A percentile compares a stretch with the other conserved stretches of the same genome.
These are phyloP conservation scores for Citrus trifoliata DNA, from an alignment of 345 rosid species.

Conservation along the genomic window DNA sequence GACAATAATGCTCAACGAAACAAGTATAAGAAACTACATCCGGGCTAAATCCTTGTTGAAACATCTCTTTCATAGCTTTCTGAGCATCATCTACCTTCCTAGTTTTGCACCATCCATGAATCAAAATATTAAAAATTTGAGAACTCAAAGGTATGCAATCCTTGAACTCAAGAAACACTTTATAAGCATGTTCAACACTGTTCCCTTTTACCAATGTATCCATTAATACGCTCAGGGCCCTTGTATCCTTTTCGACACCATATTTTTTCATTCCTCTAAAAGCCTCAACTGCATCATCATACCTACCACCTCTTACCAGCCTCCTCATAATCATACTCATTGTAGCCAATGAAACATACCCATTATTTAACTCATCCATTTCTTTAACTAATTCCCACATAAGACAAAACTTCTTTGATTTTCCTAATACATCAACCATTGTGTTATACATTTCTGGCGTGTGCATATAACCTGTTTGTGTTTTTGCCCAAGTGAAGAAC, in stretches of 20 bases:
- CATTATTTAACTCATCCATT: constrained; percentile 41
- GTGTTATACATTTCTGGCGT: constrained; percentile 38
- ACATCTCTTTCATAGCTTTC: constrained; percentile 57
- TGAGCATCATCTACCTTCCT: constrained; percentile 56
- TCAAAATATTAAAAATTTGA: constrained; percentile 55
- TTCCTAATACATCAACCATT: constrained; percentile 79
- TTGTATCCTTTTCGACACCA: constrained; percentile 45
- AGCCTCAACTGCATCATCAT: constrained; percentile 52
- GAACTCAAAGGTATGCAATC: constrained; percentile 31
- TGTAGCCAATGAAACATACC: constrained; percentile 52
- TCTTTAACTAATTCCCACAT: constrained; percentile 67
- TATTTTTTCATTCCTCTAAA: constrained; percentile 53
- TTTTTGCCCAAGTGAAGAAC: constrained; percentile 77
- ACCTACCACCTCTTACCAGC: constrained; percentile 55
- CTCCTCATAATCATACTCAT: constrained; percentile 69
- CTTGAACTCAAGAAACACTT: constrained; percentile 45
- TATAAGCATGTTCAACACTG: constrained; percentile 62
- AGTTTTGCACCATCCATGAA: constrained; percentile 80
- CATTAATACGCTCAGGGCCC: constrained; percentile 56
- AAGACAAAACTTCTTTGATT: constrained; percentile 44
- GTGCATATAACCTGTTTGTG: constrained; percentile 60
- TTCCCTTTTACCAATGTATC: constrained; percentile 78
- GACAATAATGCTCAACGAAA: constrained; percentile 65
- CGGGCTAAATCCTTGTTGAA: constrained; percentile 43
- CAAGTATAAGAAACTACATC: constrained; percentile 64